Conservation (phyloP, 1,284 basidiomycete species). For the Leccinum pallidistipes region DNA sequence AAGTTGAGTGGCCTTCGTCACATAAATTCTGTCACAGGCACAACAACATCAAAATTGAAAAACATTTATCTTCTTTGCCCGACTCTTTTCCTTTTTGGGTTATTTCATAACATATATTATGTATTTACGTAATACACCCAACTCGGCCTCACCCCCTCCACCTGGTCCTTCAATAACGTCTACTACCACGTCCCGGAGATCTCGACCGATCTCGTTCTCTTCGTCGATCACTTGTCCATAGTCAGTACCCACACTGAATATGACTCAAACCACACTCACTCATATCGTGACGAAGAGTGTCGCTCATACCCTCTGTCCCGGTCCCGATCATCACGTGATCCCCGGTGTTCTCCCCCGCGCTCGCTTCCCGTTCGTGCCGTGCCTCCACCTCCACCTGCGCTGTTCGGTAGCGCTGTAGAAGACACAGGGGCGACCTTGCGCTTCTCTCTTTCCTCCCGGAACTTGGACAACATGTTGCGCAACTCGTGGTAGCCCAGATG, state of each 20-base stretch:
- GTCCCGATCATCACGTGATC: slow-evolving; percentile 60
- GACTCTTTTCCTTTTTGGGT: slow-evolving; percentile 13
- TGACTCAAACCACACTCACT: slow-evolving; percentile 50
- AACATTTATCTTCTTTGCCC: slow-evolving; percentile 28
- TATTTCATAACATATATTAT: slow-evolving; percentile 18
- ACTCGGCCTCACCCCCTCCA: slow-evolving; percentile 26
- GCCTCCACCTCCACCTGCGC: slow-evolving; percentile 37
- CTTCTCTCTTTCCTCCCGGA: slow-evolving; percentile 85
- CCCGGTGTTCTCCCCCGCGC: slow-evolving; percentile 51
- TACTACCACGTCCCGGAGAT: slow-evolving; percentile 61
- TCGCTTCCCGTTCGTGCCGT: slow-evolving; percentile 39
- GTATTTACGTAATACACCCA: slow-evolving; percentile 28
- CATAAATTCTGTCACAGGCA: slow-evolving; percentile 41
- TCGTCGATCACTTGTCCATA: slow-evolving; percentile 51
- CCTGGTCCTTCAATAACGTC: slow-evolving; percentile 53
- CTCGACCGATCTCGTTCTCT: slow-evolving; percentile 76
- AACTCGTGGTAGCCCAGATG: slow-evolving; percentile 98
- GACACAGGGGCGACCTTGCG: slow-evolving; percentile 62
- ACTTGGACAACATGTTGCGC: slow-evolving; percentile 88
- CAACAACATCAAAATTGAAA: slow-evolving; percentile 31
- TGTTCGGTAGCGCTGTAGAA: slow-evolving; percentile 28
- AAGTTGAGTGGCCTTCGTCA: slow-evolving; percentile 21
- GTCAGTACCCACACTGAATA: slow-evolving; percentile 11
- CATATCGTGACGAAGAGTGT: slow-evolving; percentile 63
- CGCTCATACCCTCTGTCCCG: slow-evolving; percentile 70